Evolutionary conservation across 768 basidiomycete genomes (phyloP).

Genomic region (Leccinum variicolor): DNA sequence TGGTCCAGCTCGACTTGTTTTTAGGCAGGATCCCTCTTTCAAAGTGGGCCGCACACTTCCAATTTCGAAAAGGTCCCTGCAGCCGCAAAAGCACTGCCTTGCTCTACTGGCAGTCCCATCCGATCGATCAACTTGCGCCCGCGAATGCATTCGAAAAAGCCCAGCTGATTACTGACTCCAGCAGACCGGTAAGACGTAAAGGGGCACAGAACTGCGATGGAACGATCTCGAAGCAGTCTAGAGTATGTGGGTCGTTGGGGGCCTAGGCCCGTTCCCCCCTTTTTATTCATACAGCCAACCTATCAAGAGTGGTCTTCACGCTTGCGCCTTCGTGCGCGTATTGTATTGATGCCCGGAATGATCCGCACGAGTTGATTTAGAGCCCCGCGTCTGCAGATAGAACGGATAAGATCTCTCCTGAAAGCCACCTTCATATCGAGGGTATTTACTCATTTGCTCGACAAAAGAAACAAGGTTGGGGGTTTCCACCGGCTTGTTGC

Average conservation of each 20-base stretch:
- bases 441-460: conserved; percentile 16
- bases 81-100: conserved; percentile 8
- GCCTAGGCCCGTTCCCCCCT: background rate
- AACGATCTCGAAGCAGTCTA: background rate
- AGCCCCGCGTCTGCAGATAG: conserved; percentile 18
- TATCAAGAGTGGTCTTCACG: conserved; percentile 9
- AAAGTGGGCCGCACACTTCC: background rate
- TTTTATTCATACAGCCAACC: background rate
- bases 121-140: conserved; percentile 2
- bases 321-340: conserved; percentile 10
- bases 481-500: conserved; percentile 8
- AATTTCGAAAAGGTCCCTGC: background rate
- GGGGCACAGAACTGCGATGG: background rate
- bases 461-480: conserved; percentile 19
- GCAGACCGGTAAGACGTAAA: background rate
- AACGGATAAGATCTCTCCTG: conserved; percentile 20
- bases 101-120: background rate
- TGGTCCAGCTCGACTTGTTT: background rate
- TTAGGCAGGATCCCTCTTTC: background rate
- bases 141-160: background rate
- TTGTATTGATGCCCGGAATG: conserved; percentile 23
- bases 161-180: background rate
- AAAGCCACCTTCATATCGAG: conserved; percentile 13
- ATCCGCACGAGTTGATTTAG: conserved; percentile 23
- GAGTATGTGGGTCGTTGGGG: conserved; percentile 4